Base-by-base conservation (phyloP, 192 early-diverging fungal species). In the Coemansia sp. region DNA sequence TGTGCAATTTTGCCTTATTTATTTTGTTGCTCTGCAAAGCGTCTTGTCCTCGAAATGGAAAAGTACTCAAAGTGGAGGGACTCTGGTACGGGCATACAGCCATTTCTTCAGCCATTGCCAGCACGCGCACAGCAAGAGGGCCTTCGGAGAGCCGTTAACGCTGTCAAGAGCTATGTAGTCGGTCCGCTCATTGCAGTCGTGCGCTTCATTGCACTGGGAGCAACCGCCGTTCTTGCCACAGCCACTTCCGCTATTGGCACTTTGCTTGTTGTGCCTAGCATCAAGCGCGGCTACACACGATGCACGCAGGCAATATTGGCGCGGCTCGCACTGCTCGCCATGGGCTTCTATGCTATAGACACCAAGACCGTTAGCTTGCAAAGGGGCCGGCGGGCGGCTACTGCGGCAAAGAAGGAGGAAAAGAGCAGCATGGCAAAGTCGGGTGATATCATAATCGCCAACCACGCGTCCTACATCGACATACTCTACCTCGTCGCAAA, bases 51-150 rank as follows among this genome's bases (percentile, higher is more conserved):
- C 9, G 14, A 17, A 54, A 92, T 92, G 92, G 92, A 92, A 66
- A 93, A 94, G 63, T 94, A 84, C 78, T 93, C 91, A 63, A 85
- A 87, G 50, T 94, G 92, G 92, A 86, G 92, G 70, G 88, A 92
- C 62, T 65, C 85, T 42, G 88, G 91, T 33, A 94, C 91, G 5
- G 92, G 92, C n/a, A 91, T 94, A 42, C 92, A 94, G 60, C 92
- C 92, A 8, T 94, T 94, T 72, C 68, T 93, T 42, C 87, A 87
- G 62, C 88, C 87, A 3, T 78, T 89, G 61, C 68, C 72, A 0
- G 62, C 68, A 6, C 77, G 70, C 24, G 27, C 68, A 18, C 68
- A 74, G 56, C 66, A 68, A 33, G 52, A 39, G 19, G 54, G 43
- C 0, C n/a, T 67, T 27, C 43, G 33, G 14, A 15, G 53, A 18